Evolutionary conservation across 208 protist genomes (phyloP).

Genomic region (Leishmania gerbilli): DNA sequence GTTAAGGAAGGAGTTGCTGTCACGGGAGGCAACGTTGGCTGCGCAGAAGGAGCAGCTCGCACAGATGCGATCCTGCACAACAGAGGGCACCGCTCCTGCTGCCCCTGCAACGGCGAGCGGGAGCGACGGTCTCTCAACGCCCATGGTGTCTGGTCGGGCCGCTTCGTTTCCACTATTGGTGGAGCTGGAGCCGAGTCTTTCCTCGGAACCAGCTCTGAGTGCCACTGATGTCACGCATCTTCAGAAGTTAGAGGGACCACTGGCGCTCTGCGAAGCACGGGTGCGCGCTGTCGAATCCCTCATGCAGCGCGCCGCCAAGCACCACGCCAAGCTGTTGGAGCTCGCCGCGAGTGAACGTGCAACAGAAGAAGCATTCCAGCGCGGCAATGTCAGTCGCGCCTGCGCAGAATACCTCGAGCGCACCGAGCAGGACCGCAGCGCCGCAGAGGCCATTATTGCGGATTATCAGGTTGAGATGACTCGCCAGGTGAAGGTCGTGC

Average conservation of each 20-base stretch:
- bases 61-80: constrained; percentile 1
- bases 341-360: constrained; percentile 7
- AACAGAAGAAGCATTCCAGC: constrained; percentile 5
- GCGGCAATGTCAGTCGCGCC: neutral
- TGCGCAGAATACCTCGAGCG: constrained; percentile 14
- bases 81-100: neutral
- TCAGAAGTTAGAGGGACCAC: constrained; percentile 4
- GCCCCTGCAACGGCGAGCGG: neutral
- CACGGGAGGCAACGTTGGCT: constrained; percentile 1
- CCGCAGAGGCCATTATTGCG: constrained; percentile 15
- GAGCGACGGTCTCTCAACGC: neutral
- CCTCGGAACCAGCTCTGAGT: neutral
- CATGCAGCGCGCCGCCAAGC: constrained; percentile 16
- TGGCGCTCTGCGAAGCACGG: constrained; percentile 21
- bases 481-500: constrained; percentile 26
- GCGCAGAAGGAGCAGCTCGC: constrained; percentile 4
- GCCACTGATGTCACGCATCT: constrained; percentile 3
- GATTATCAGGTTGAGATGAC: constrained; percentile 30
- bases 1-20: constrained; percentile 13
- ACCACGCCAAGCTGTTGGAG: constrained; percentile 12
- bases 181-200: constrained; percentile 27
- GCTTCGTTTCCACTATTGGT: constrained; percentile 15
- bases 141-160: neutral
- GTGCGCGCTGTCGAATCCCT: constrained; percentile 7
- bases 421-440: constrained; percentile 16